Evolutionary conservation across 768 basidiomycete genomes (phyloP).

Genomic region (Boletus edulis): DNA sequence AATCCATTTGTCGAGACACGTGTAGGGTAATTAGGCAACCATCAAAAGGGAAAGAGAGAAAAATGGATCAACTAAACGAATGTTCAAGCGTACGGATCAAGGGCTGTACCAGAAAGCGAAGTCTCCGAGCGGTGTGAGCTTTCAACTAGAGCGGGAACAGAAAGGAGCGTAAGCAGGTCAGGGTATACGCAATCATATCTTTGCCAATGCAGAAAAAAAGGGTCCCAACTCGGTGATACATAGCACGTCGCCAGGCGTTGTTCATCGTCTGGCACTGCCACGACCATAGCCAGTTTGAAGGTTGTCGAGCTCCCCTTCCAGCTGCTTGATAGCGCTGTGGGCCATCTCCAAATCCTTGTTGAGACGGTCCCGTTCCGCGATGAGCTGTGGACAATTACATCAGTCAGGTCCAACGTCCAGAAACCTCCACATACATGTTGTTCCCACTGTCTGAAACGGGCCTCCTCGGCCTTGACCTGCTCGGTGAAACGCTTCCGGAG

Average conservation of each 20-base stretch:
- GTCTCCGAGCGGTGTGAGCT: background rate
- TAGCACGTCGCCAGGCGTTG: background rate
- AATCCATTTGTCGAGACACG: slow-evolving; percentile 13
- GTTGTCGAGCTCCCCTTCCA: slow-evolving; percentile 89
- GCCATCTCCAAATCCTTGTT: slow-evolving; percentile 98
- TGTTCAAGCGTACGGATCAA: slow-evolving; percentile 10
- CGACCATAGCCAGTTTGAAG: slow-evolving; percentile 85
- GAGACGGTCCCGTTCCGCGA: slow-evolving; percentile 96
- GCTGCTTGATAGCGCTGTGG: slow-evolving; percentile 86
- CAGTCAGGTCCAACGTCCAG: slow-evolving; percentile 5
- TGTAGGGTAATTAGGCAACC: slow-evolving; percentile 13
- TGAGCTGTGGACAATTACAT: slow-evolving; percentile 59
- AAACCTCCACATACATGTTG: slow-evolving; percentile 69
- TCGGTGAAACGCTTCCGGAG: slow-evolving; percentile 98
- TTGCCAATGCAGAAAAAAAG: slow-evolving; percentile 3
- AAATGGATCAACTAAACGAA: slow-evolving; percentile 24
- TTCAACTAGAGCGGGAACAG: slow-evolving; percentile 8
- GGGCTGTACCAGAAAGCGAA: background rate
- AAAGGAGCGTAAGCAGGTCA: slow-evolving; percentile 18
- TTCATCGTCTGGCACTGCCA: slow-evolving; percentile 41
- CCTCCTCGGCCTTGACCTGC: slow-evolving; percentile 98
- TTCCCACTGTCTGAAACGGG: slow-evolving; percentile 98
- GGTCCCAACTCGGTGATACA: slow-evolving; percentile 5
- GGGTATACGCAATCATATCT: slow-evolving; percentile 27
- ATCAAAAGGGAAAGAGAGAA: slow-evolving; percentile 8